These are phyloP conservation scores for Syncephalastrum monosporum DNA, from an alignment of 371 early-diverging fungal species.

Conservation along the genomic window DNA sequence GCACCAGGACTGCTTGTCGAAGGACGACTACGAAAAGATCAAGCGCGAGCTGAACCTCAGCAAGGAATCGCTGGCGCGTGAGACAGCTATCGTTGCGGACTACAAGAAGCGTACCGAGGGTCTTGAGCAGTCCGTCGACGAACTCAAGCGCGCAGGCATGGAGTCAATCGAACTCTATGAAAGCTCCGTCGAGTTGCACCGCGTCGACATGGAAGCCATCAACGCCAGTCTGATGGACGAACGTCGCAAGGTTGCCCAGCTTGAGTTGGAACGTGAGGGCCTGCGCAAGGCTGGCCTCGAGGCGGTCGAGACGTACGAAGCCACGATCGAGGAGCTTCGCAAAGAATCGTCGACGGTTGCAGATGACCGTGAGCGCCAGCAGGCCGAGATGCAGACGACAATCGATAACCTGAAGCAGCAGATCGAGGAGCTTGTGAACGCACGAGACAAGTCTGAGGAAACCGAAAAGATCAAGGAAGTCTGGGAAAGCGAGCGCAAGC, in stretches of 20 bases:
- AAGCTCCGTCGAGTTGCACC: conserved; percentile 45
- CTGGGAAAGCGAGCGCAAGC: conserved; percentile 59
- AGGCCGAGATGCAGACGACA: conserved; percentile 39
- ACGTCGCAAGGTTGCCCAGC: conserved; percentile 30
- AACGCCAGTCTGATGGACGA: conserved; percentile 41
- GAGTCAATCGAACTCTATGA: conserved; percentile 58
- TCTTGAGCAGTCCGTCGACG: conserved; percentile 43
- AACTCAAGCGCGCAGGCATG: conserved; percentile 51
- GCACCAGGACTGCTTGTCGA: conserved; percentile 36
- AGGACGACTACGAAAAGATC: conserved; percentile 36
- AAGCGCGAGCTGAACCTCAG: conserved; percentile 28
- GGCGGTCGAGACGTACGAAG: conserved; percentile 38
- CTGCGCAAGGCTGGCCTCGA: conserved; percentile 38
- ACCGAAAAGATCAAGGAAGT: conserved; percentile 48
- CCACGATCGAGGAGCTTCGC: conserved; percentile 39
- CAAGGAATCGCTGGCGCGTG: conserved; percentile 32
- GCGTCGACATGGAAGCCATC: conserved; percentile 50
- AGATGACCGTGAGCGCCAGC: conserved; percentile 21
- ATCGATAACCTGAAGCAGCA: conserved; percentile 47
- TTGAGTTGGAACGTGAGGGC: conserved; percentile 35
- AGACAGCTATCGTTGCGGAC: conserved; percentile 24
- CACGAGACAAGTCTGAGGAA: conserved; percentile 37
- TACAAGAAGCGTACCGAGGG: conserved; percentile 25
- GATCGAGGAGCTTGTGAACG: conserved; percentile 47
- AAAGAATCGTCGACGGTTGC: conserved; percentile 22